Base-by-base conservation (phyloP, 1,139 yeast species). In the Kodamaea suecica region DNA sequence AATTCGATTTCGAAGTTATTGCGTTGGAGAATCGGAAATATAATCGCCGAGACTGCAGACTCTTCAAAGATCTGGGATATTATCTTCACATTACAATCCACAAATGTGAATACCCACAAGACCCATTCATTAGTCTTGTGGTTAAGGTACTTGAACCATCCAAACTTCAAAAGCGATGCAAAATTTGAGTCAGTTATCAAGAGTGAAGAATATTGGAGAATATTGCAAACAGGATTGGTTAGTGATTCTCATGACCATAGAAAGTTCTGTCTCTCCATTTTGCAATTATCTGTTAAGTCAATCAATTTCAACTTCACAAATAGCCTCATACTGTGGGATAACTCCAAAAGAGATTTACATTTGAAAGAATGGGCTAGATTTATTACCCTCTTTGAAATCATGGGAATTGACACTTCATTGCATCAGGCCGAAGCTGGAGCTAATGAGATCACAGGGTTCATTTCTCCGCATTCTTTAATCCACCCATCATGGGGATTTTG, bases 401-500 rank as follows among this genome's bases (percentile, higher is more conserved):
- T 86, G 27, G 94, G 88, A 2, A 73, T 88, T 31, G 97, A 88
- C 53, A 81, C 95, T 0, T 84, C 96, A 0, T 63, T 85, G 48
- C 90, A 88, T 50, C 97, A 88, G 57, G 80, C 92, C 0, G 81
- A 81, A 46, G 96, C 88, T 9, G 94, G 95, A 0, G 59, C 76
- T 2, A 60, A 61, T 5, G 95, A 86, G 49, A 73, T 88, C 27
- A 57, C 79, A 4, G 62, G 61, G 2, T 57, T 86, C 16, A 66
- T 86, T 27, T 64, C 80, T 0, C 72, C 77, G 2, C 46, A 53
- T 1, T 70, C 79, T 0, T 57, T 70, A 13, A 66, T 82, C 25
- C 74, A 78, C 37, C 80, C 90, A 0, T 65, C 76, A 0, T 88
- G 96, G 95, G 83, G 85, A 0, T 64, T 84, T 43, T 70, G 84